Conservation (phyloP, 2,329 filamentous ascomycete genomes). For the Hypoxylon sp. region DNA sequence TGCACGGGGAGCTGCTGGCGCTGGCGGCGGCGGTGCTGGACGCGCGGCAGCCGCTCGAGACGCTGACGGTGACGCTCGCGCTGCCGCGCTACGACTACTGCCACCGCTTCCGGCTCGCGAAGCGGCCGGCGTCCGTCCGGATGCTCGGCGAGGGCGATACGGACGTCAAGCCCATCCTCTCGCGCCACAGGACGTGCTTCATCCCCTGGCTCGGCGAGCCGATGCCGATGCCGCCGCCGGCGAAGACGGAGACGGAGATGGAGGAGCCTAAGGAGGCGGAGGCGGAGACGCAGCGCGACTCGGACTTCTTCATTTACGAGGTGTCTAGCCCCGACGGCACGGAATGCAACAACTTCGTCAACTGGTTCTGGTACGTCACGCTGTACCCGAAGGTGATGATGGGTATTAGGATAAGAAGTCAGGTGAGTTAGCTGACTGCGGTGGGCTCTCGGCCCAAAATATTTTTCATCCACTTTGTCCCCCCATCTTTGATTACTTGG, state of each 20-base stretch:
- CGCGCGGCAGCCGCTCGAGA: slow-evolving; percentile 14
- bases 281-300: background rate
- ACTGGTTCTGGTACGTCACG: background rate
- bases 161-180: slow-evolving; percentile 2
- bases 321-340: background rate
- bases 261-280: background rate
- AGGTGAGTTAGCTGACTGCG: background rate
- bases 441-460: background rate
- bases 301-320: slow-evolving; percentile 16
- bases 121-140: slow-evolving; percentile 1
- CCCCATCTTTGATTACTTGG: no score
- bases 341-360: background rate
- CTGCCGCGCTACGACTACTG: background rate
- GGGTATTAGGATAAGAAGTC: background rate
- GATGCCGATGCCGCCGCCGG: background rate
- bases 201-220: background rate
- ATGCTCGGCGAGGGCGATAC: background rate
- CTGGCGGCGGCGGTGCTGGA: slow-evolving; percentile 30
- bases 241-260: background rate
- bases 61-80: slow-evolving; percentile 7
- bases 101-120: slow-evolving; percentile 11
- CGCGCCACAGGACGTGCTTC: slow-evolving; percentile 9
- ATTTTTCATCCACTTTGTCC: background rate
- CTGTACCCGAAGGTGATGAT: background rate
- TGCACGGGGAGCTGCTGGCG: slow-evolving; percentile 23